phyloP scores from a whole-genome alignment of 2,329 filamentous ascomycete species.

The Mycocentrospora acerina region DNA sequence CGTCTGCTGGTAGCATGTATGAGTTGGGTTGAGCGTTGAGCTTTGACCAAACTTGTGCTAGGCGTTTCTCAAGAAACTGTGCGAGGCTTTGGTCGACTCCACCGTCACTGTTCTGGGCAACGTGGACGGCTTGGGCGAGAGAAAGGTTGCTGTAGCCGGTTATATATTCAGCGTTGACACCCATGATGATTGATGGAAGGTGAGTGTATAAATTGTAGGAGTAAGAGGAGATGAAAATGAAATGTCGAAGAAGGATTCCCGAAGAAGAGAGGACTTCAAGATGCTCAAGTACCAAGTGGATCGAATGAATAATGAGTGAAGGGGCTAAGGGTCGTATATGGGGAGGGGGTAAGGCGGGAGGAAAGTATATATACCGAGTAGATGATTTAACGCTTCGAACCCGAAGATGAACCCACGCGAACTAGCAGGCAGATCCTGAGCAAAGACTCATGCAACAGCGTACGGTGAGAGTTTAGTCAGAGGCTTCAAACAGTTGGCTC shows the following conservation, averaged over 20 bases:
- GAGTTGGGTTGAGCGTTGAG: slow-evolving; percentile 63
- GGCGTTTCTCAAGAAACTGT: slow-evolving; percentile 63
- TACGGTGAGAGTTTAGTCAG: slow-evolving; percentile 38
- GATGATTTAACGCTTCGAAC: slow-evolving; percentile 30
- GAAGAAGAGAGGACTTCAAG: no score
- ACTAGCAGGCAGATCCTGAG: slow-evolving; percentile 37
- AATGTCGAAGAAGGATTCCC: no score
- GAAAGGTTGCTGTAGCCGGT: slow-evolving; percentile 47
- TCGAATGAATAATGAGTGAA: slow-evolving; percentile 6
- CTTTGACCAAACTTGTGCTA: slow-evolving; percentile 64
- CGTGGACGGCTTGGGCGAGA: slow-evolving; percentile 70
- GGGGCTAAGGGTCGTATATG: slow-evolving; percentile 12
- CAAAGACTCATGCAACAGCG: slow-evolving; percentile 37
- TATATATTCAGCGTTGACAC: slow-evolving; percentile 44
- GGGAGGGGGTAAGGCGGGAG: slow-evolving; percentile 23
- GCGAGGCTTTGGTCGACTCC: slow-evolving; percentile 65
- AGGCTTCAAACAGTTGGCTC: slow-evolving; percentile 43
- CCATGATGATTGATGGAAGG: slow-evolving; percentile 37
- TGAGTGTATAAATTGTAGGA: neutral
- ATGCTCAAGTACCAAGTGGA: neutral
- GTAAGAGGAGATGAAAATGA: slow-evolving; percentile 2
- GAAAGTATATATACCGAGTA: slow-evolving; percentile 31
- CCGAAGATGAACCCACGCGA: slow-evolving; percentile 39
- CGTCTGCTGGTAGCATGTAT: slow-evolving; percentile 75
- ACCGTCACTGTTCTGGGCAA: slow-evolving; percentile 72